These are phyloP conservation scores for Ocimum tenuiflorum DNA, from an alignment of 257 asterid species.

Conservation along the genomic window DNA sequence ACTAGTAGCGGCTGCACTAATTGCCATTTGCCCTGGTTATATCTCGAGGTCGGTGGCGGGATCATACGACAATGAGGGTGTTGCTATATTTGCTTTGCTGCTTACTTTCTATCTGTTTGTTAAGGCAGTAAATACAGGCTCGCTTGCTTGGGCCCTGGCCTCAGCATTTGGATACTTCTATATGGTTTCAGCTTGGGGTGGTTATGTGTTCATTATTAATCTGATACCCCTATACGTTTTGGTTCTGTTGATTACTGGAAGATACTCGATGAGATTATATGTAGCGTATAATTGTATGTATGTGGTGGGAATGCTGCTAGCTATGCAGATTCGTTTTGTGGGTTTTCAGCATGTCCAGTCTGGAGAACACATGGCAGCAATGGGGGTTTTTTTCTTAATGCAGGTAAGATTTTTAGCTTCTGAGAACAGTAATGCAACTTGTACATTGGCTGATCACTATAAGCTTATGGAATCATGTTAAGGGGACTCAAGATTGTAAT, in stretches of 20 bases:
- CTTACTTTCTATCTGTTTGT: slow-evolving; percentile 94
- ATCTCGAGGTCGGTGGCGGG: slow-evolving; percentile 99
- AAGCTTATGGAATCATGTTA: background rate
- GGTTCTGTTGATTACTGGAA: slow-evolving; percentile 85
- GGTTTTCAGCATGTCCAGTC: slow-evolving; percentile 99
- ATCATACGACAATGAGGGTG: slow-evolving; percentile 96
- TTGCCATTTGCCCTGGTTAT: slow-evolving; percentile 99
- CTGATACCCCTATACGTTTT: slow-evolving; percentile 84
- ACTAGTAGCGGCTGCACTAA: slow-evolving; percentile 87
- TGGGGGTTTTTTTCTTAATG: slow-evolving; percentile 98
- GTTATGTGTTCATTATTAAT: slow-evolving; percentile 94
- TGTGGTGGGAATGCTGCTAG: slow-evolving; percentile 82
- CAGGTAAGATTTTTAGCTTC: slow-evolving; percentile 42
- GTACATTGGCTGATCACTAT: background rate
- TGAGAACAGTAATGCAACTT: background rate
- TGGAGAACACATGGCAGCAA: slow-evolving; percentile 99
- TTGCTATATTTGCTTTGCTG: slow-evolving; percentile 89
- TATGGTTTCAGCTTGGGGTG: slow-evolving; percentile 99
- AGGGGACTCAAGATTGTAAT: slow-evolving; percentile 2
- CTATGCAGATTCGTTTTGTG: slow-evolving; percentile 98
- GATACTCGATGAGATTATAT: slow-evolving; percentile 95
- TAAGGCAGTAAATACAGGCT: slow-evolving; percentile 98
- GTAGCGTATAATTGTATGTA: slow-evolving; percentile 94
- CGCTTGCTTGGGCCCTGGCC: slow-evolving; percentile 94
- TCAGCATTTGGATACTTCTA: slow-evolving; percentile 96